Conservation (phyloP, 768 basidiomycete genomes). For the Pholiota conissans region DNA sequence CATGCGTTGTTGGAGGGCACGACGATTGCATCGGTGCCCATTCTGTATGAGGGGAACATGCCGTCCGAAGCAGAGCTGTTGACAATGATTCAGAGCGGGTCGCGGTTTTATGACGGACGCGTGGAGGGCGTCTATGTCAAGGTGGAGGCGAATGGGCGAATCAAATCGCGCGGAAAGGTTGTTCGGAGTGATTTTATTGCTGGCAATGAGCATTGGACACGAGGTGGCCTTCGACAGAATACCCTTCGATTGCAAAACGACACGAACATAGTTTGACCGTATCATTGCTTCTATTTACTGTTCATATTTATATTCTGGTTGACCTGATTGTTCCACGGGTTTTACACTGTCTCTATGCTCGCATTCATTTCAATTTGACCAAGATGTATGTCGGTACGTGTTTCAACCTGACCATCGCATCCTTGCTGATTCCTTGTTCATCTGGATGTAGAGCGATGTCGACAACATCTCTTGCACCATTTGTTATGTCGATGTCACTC, state of each 20-base stretch:
- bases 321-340: no score
- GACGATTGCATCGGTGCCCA: conserved; percentile 41
- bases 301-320: no score
- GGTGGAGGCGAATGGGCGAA: conserved; percentile 40
- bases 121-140: conserved; percentile 63
- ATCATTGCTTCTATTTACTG: no score
- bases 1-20: conserved; percentile 35
- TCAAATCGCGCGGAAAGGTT: conserved; percentile 50
- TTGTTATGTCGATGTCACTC: no score
- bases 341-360: no score
- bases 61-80: conserved; percentile 38
- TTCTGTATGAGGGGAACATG: conserved; percentile 42
- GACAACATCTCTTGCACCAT: no score
- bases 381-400: no score
- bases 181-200: conserved; percentile 62
- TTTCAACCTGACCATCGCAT: no score
- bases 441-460: no score
- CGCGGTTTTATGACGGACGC: conserved; percentile 40
- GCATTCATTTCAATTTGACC: no score
- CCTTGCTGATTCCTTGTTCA: no score
- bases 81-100: conserved; percentile 44
- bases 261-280: not conserved
- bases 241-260: not conserved
- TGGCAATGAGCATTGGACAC: conserved; percentile 63
- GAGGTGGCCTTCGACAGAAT: conserved; percentile 28